phyloP scores from a whole-genome alignment of 2,329 filamentous ascomycete species.

The Furcasterigmium furcatum region DNA sequence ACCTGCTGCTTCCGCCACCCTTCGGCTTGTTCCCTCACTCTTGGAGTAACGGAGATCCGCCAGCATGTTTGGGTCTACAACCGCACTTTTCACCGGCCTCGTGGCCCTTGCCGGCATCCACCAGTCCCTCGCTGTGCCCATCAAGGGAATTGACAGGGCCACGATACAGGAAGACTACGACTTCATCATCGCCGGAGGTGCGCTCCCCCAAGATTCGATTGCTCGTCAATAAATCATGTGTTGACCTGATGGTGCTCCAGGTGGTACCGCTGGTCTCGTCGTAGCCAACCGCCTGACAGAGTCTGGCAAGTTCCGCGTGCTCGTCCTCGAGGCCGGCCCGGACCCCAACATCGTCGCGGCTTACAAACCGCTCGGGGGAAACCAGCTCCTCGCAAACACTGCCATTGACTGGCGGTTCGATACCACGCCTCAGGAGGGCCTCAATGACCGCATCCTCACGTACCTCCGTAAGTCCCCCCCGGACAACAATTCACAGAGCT shows the following conservation, averaged over 20 bases:
- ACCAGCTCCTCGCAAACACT: constrained; percentile 17
- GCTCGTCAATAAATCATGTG: neutral
- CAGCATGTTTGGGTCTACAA: neutral
- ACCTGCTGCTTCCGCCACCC: too few relatives aligned
- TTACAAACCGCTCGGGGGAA: constrained; percentile 18
- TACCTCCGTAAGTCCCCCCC: constrained; percentile 16
- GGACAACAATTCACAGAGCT: neutral
- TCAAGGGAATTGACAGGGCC: constrained; percentile 11
- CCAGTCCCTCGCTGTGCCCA: constrained; percentile 5
- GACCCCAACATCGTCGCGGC: constrained; percentile 16
- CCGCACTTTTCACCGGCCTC: neutral
- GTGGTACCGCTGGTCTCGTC: constrained; percentile 20
- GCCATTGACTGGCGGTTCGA: constrained; percentile 20
- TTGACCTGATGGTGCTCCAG: too few relatives aligned
- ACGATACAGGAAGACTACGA: constrained; percentile 13
- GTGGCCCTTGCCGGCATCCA: constrained; percentile 6
- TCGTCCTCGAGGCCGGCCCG: constrained; percentile 19
- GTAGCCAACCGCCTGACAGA: constrained; percentile 19
- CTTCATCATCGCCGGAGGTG: constrained; percentile 16
- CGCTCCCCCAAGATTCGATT: too few relatives aligned
- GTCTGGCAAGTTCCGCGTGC: constrained; percentile 16
- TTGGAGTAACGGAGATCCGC: too few relatives aligned
- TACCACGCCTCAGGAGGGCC: constrained; percentile 15
- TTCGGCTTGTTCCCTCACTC: too few relatives aligned
- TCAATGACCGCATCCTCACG: constrained; percentile 24